Percentiles rank a stretch among this genome's conserved stretches.
Conservation (phyloP, 73 alveolate species). For the Blepharisma japonicum region DNA sequence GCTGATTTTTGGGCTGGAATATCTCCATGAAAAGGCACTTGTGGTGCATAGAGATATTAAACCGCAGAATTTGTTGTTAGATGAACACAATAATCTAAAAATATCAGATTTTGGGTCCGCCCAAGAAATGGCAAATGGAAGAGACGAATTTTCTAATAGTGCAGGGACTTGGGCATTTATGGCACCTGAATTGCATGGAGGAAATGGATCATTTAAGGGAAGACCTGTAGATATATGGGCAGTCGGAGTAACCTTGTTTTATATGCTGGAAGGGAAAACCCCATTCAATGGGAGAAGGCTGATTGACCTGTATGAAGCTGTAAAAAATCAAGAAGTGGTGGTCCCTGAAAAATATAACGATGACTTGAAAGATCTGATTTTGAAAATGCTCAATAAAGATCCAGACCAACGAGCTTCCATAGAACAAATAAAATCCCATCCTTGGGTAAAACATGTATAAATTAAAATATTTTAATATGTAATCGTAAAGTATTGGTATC, state of each 20-base stretch:
- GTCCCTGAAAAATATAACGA: slow-evolving; percentile 23
- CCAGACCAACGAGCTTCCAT: slow-evolving; percentile 64
- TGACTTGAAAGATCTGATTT: slow-evolving; percentile 59
- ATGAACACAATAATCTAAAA: not conserved
- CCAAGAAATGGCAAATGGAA: not conserved
- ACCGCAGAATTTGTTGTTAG: slow-evolving; percentile 81
- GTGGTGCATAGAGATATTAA: slow-evolving; percentile 95
- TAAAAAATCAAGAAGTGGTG: not conserved
- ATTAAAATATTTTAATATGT: not conserved
- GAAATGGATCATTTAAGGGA: not conserved
- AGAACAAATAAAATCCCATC: slow-evolving; percentile 62
- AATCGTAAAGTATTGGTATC: too few relatives aligned
- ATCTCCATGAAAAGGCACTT: slow-evolving; percentile 63
- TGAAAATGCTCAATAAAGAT: slow-evolving; percentile 56
- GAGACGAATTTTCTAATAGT: not conserved
- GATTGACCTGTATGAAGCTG: not conserved
- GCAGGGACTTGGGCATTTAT: slow-evolving; percentile 21
- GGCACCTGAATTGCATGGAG: slow-evolving; percentile 10
- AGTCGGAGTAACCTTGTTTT: slow-evolving; percentile 2
- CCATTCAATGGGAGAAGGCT: not conserved
- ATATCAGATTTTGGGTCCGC: slow-evolving; percentile 13
- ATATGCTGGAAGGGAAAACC: not conserved
- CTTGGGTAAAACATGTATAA: slow-evolving; percentile 46
- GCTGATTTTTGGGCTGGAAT: slow-evolving; percentile 70
- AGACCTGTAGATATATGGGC: slow-evolving; percentile 30